Conservation (phyloP, 306 rosid genomes). For the Lupinus albus region DNA sequence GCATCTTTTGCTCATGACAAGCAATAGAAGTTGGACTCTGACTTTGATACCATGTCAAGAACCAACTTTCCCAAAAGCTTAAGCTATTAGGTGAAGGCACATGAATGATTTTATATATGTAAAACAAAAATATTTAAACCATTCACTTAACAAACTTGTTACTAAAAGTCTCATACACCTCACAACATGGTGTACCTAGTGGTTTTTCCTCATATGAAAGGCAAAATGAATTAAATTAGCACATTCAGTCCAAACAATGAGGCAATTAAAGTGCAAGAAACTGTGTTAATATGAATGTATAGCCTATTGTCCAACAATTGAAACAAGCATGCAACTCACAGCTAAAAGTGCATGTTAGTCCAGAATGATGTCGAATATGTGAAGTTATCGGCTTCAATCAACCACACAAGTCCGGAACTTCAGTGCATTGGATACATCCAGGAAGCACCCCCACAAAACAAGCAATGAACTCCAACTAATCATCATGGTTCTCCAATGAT, state of each 20-base stretch:
- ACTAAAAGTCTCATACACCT: not conserved
- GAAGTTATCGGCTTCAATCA: conserved; percentile 23
- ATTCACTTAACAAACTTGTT: too few relatives aligned
- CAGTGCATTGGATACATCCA: conserved; percentile 29
- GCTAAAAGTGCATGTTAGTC: conserved; percentile 31
- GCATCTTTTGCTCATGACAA: too few relatives aligned
- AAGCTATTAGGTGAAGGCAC: too few relatives aligned
- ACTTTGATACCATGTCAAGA: too few relatives aligned
- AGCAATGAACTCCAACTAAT: conserved; percentile 41
- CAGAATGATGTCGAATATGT: conserved; percentile 16
- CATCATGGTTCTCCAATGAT: conserved; percentile 72
- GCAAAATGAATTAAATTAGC: not conserved
- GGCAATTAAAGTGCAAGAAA: conserved; percentile 21
- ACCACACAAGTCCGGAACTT: not conserved
- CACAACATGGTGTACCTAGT: not conserved
- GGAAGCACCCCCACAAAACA: conserved; percentile 39
- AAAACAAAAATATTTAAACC: too few relatives aligned
- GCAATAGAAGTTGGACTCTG: too few relatives aligned
- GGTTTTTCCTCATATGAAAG: not conserved
- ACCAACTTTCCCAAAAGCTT: too few relatives aligned
- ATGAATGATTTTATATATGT: too few relatives aligned
- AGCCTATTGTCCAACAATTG: conserved; percentile 34
- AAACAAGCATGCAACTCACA: conserved; percentile 24
- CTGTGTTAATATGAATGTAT: conserved; percentile 8
- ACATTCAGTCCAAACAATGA: not conserved